Percentiles rank a stretch among this genome's conserved stretches.
phyloP scores from a whole-genome alignment of 306 rosid genomes.

The Cicer bijugum region DNA sequence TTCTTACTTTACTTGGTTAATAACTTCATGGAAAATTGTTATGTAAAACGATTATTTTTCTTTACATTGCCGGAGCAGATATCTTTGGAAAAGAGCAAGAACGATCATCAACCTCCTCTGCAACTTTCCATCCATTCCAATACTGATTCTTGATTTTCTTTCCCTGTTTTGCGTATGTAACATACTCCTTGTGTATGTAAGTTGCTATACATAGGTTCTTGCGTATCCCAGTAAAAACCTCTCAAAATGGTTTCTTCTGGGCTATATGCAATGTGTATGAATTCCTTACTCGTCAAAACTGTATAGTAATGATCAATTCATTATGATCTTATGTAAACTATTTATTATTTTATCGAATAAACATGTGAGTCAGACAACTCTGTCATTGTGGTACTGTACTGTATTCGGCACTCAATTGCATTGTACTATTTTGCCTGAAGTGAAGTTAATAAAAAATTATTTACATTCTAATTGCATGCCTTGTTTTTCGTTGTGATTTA shows the following conservation, averaged over 20 bases:
- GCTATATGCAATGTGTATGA: constrained; percentile 31
- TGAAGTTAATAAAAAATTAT: background rate
- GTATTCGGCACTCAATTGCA: constrained; percentile 31
- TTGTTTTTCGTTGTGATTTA: background rate
- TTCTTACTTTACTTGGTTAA: constrained; percentile 11
- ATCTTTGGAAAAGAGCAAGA: constrained; percentile 69
- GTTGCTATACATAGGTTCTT: constrained; percentile 31
- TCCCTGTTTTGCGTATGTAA: constrained; percentile 42
- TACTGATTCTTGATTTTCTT: constrained; percentile 49
- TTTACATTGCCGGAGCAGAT: constrained; percentile 59
- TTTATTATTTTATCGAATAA: constrained; percentile 34
- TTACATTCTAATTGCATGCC: constrained; percentile 18
- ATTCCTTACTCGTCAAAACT: constrained; percentile 24
- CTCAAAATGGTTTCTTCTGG: constrained; percentile 33
- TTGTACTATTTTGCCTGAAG: background rate
- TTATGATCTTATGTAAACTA: constrained; percentile 40
- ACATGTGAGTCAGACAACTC: constrained; percentile 1
- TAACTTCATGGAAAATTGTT: background rate
- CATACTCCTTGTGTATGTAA: constrained; percentile 47
- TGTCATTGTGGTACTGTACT: background rate
- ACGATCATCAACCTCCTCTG: constrained; percentile 45
- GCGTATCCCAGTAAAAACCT: constrained; percentile 40
- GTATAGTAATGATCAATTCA: constrained; percentile 42
- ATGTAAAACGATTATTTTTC: constrained; percentile 32
- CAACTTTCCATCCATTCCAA: constrained; percentile 46